Evolutionary conservation across 225 moss, liverwort and hornwort genomes (phyloP), one percentile per base, ranked within the genome.

Genomic region (Straminergon stramineum): DNA sequence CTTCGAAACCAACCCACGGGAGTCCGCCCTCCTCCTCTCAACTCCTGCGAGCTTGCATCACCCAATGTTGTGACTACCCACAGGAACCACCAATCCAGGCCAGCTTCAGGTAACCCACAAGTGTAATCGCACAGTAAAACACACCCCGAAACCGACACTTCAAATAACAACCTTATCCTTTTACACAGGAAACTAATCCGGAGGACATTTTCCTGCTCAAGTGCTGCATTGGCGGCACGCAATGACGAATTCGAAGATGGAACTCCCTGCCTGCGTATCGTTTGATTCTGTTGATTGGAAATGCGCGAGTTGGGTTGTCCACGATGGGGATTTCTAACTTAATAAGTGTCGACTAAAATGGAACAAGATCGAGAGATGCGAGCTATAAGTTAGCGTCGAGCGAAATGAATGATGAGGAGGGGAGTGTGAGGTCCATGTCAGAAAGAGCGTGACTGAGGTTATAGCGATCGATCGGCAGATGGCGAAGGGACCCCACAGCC

Each of bases 351-450:
- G 30, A 41, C 81, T 41, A 3, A 81, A 81, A 60, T 60, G 81
- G 18, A 19, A 60, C 81, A 48, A 48, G 48, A 48, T 48, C 48
- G 41, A 37, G 64, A 22, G 48, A 23, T 7, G 23, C 6, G 34
- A 24, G 48, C 48, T 48, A 48, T 48, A 48, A 48, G 48, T 48
- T 48, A 48, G 64, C 35, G 20, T 5, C 5, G 37, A 27, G 23
- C 34, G 17, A 80, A 13, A 68, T 22, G 66, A 58, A 35, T 45
- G 84, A 68, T 48, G 89, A 58, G 78, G 68, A 55, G 77, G 77
- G 89, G 77, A 84, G 77, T 90, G 90, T 70, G 90, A 85, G 92
- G 88, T 82, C 90, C 88, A 90, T 85, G 88, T 92, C 92, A 88
- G 76, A 85, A 56, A 52, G 75, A 35, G 26, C 71, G 45, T 57